These are phyloP conservation scores for Brassica cretica DNA, from an alignment of 345 rosid genomes.

Conservation along the genomic window DNA sequence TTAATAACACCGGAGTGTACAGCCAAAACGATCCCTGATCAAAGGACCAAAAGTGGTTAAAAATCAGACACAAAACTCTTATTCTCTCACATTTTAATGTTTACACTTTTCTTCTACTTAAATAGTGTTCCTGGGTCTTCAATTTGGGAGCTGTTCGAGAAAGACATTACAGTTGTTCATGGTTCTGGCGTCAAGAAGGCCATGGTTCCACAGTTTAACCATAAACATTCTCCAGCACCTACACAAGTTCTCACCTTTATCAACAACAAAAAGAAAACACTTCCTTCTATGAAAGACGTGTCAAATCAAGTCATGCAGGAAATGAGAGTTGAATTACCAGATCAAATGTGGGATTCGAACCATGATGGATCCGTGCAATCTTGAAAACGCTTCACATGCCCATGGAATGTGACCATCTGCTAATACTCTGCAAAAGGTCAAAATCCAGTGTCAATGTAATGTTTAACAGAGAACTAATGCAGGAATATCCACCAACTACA, in stretches of 20 bases:
- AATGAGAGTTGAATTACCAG: conserved; percentile 51
- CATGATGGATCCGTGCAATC: conserved; percentile 70
- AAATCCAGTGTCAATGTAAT: conserved; percentile 22
- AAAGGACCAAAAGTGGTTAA: background rate
- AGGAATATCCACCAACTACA: conserved; percentile 3
- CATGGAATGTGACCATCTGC: conserved; percentile 99
- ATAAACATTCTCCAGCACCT: conserved; percentile 98
- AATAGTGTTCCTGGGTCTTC: conserved; percentile 34
- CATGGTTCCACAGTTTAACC: conserved; percentile 97
- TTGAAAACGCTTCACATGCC: conserved; percentile 97
- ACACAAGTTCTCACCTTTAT: conserved; percentile 26
- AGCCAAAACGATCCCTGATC: background rate
- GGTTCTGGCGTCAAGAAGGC: conserved; percentile 77
- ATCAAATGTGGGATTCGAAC: conserved; percentile 61
- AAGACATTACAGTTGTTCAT: conserved; percentile 85
- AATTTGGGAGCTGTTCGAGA: conserved; percentile 51
- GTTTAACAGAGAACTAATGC: too few relatives aligned
- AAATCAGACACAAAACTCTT: conserved; percentile 19
- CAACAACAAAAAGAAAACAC: background rate
- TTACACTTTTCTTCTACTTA: conserved; percentile 12
- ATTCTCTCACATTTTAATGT: background rate
- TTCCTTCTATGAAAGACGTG: background rate
- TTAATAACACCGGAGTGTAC: background rate
- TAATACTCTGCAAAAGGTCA: conserved; percentile 61
- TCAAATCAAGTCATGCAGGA: conserved; percentile 2